Conservation (phyloP, 2,329 filamentous ascomycete genomes). For the Arthroderma sp. region DNA sequence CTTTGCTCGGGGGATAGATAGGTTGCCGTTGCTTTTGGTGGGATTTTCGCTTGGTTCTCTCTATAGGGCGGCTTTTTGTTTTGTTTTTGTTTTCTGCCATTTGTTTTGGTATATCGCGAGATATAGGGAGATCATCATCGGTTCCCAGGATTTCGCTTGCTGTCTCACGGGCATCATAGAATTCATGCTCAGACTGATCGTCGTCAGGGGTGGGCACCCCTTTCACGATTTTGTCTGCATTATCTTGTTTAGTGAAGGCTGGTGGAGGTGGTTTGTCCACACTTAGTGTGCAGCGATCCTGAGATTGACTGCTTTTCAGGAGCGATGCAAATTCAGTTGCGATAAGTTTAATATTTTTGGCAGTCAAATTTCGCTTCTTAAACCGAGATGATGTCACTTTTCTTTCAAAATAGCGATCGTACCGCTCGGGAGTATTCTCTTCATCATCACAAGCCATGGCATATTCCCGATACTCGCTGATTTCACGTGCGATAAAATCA, state of each 20-base stretch:
- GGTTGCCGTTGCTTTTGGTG: not conserved
- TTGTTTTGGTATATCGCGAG: too few species aligned
- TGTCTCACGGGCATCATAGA: conserved; percentile 18
- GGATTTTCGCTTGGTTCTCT: too few species aligned
- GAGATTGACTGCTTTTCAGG: too few species aligned
- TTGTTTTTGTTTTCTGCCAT: too few species aligned
- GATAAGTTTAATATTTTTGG: conserved; percentile 18
- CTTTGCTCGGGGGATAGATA: not conserved
- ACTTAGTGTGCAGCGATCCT: too few species aligned
- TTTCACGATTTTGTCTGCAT: not conserved
- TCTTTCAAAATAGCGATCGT: conserved; percentile 27
- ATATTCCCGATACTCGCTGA: conserved; percentile 26
- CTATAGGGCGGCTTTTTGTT: too few species aligned
- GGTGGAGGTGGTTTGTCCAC: too few species aligned
- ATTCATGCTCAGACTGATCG: too few species aligned
- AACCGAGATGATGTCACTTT: conserved; percentile 20
- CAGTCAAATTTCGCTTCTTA: conserved; percentile 26
- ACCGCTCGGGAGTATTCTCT: conserved; percentile 18
- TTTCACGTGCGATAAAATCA: conserved; percentile 32
- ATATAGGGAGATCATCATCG: conserved; percentile 7
- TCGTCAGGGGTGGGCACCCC: not conserved
- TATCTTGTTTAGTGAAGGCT: not conserved
- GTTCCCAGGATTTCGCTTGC: conserved; percentile 28
- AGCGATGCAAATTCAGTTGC: conserved; percentile 13
- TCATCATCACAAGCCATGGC: conserved; percentile 15